Conservation (phyloP, 345 rosid species). For the Limnanthes douglasii region DNA sequence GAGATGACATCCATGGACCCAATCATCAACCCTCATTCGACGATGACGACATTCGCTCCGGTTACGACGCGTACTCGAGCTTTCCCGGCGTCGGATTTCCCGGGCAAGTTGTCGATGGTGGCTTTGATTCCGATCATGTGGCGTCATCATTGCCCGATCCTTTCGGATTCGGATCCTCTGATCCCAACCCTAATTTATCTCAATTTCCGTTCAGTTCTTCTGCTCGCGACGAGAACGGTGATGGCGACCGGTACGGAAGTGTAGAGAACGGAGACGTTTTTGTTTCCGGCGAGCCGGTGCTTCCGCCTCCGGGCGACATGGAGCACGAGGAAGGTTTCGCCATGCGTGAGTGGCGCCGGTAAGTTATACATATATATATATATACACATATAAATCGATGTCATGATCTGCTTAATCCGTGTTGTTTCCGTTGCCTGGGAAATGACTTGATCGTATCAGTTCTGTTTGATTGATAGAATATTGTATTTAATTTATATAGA, state of each 20-base stretch:
- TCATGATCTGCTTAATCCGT: constrained; percentile 4
- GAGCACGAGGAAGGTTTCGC: constrained; percentile 46
- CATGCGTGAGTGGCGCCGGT: constrained; percentile 81
- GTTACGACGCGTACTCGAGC: constrained; percentile 34
- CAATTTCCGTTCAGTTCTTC: constrained; percentile 34
- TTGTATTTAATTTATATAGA: no score
- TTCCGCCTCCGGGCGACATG: constrained; percentile 61
- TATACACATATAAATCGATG: no score
- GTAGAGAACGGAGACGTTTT: constrained; percentile 21
- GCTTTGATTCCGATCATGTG: constrained; percentile 25
- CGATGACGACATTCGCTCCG: constrained; percentile 22
- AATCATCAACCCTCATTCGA: constrained; percentile 19
- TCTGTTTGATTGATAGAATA: no score
- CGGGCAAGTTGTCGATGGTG: constrained; percentile 21
- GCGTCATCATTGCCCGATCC: constrained; percentile 28
- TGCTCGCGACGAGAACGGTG: constrained; percentile 32
- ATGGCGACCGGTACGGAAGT: constrained; percentile 30
- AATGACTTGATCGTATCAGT: constrained; percentile 18
- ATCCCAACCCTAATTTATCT: constrained; percentile 28
- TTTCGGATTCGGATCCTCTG: constrained; percentile 30
- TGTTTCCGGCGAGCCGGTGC: constrained; percentile 46
- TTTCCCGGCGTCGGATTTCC: constrained; percentile 19
- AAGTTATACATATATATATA: no score
- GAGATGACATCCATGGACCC: constrained; percentile 17
- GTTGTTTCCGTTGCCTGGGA: background rate